Conservation (phyloP, 495 filamentous ascomycete species). For the Rostrohypoxylon terebratum region DNA sequence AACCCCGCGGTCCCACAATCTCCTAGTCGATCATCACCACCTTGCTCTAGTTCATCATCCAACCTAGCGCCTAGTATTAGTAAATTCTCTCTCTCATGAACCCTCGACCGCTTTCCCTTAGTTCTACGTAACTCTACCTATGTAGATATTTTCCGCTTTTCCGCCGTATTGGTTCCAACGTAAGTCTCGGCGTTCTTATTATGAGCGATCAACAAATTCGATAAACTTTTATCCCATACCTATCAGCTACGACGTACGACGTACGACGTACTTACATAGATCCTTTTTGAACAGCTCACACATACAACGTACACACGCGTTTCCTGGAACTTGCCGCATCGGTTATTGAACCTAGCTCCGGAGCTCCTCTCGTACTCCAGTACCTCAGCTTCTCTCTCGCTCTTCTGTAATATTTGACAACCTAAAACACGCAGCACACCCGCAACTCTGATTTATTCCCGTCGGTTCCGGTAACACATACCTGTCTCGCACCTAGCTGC, state of each 20-base stretch:
- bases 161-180: conserved; percentile 24
- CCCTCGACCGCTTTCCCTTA: conserved; percentile 3
- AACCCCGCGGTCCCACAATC: conserved; percentile 43
- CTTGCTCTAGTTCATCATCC: conserved; percentile 22
- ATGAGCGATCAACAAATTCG: conserved; percentile 25
- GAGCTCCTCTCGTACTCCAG: conserved; percentile 1
- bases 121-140: conserved; percentile 12
- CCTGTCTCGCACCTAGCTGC: conserved; percentile 23
- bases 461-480: conserved; percentile 31
- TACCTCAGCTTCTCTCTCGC: not conserved
- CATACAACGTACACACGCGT: not conserved
- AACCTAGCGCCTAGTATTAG: too few species aligned
- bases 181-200: conserved; percentile 37
- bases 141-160: conserved; percentile 40
- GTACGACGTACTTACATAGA: not conserved
- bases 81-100: conserved; percentile 20
- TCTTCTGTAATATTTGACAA: conserved; percentile 12
- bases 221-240: not conserved
- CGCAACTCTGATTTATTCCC: conserved; percentile 34
- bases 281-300: not conserved
- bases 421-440: conserved; percentile 21
- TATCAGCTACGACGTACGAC: too few species aligned
- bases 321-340: conserved; percentile 4
- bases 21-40: conserved; percentile 29
- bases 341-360: conserved; percentile 13